Evolutionary conservation across 306 rosid genomes (phyloP), one percentile per base, ranked within the genome.

Genomic region (Alnus glutinosa): DNA sequence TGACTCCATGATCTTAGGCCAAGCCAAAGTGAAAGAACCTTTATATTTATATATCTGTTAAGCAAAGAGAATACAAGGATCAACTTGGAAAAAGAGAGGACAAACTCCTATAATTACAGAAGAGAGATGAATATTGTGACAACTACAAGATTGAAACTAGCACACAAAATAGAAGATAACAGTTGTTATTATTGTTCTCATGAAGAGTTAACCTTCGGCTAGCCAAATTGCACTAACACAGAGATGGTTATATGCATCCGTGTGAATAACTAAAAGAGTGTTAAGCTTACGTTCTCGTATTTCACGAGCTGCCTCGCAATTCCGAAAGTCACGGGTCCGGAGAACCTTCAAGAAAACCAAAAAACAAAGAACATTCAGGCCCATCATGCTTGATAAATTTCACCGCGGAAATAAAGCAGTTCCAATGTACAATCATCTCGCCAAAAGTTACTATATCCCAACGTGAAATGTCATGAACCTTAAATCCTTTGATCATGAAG

Each of bases 201-300:
- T 39, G 72, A 62, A 12, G 15, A 67, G 32, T 67, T 67, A 42
- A 18, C 9, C 14, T 5, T 67, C 18, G 28, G 15, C 30, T 37
- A 3, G 30, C 72, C 72, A 67, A 42, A 67, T 67, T 67, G 49
- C 50, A 39, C 72, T 3, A 39, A 67, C 19, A 64, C 23, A 34
- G 46, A 50, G 70, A 75, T 67, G 34, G 34, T 49, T 64, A 18
- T 15, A 15, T 63, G 16, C 61, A 83, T 59, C 52, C 23, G 34
- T 54, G 66, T 47, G 78, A 55, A 61, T 30, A 63, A 3, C 79
- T 39, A 18, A 55, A n/a, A 66, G 48, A 34, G 13, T 23, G 52
- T 76, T 44, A 39, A 77, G 78, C 97, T 89, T 89, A 93, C 98
- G 83, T 78, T 91, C 91, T 87, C 55, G 92, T 82, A 93, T 93